Evolutionary conservation across 2,329 filamentous ascomycete genomes (phyloP), one percentile per base, ranked within the genome.

Genomic region (Pseudomassariella vexata): DNA sequence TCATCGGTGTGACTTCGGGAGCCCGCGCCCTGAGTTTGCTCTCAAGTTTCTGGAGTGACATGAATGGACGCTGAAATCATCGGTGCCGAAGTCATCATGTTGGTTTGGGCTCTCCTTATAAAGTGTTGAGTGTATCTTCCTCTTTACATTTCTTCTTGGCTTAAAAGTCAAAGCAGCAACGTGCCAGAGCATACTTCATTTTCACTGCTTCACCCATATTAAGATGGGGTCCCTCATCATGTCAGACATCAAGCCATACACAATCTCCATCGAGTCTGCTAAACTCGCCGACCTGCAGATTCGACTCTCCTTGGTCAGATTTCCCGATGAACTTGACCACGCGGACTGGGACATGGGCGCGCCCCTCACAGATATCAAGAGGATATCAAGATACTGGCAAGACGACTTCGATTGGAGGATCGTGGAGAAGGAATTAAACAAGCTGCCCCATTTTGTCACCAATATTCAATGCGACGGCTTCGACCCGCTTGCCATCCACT

Each of bases 321-420:
- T 60, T 36, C 59, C 59, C 9, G 56, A 62, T 40, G 60, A 63
- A 32, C 53, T 63, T 14, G 53, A 60, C 25, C 48, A 46, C 20
- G 55, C 57, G 6, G 56, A 35, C 14, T 62, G 59, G 59, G 54
- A 60, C 28, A 54, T 60, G 47, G 59, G 57, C 15, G 45, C 48
- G 9, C 56, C 57, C 16, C 50, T 61, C 17, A 37, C 42, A 9
- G 58, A 62, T 21, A 41, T 62, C 16, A 56, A 57, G 35, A 48
- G 53, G 19, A 29, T 62, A 24, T 35, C 46, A 1, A 47, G 47
- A 30, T 49, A 58, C 41, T 62, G 60, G 60, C 44, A 48, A 28
- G 41, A 53, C 20, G 42, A 43, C 3, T 56, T 52, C 33, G 53
- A 60, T 45, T 62, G 58, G 57, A 49, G 46, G 28, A 49, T 45